phyloP scores from a whole-genome alignment of 164 flowering plant genomes.

The Brasenia schreberi region DNA sequence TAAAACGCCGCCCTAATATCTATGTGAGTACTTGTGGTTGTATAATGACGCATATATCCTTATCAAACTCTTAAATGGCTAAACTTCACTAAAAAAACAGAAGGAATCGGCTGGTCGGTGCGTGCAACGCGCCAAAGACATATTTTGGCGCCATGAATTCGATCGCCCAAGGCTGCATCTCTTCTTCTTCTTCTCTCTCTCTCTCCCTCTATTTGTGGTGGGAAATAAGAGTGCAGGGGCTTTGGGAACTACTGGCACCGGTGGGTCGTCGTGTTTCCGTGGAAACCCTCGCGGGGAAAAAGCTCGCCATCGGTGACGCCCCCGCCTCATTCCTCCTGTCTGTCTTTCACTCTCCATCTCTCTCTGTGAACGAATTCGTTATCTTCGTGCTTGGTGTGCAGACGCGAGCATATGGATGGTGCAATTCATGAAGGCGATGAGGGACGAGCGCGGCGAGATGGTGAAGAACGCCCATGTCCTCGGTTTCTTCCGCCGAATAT shows the following conservation, averaged over 20 bases:
- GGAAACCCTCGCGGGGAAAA: slow-evolving; percentile 86
- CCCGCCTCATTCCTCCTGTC: slow-evolving; percentile 1
- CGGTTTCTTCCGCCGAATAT: slow-evolving; percentile 87
- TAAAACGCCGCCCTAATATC: too few relatives aligned
- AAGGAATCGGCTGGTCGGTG: too few relatives aligned
- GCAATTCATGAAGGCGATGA: slow-evolving; percentile 97
- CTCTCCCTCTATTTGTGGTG: too few relatives aligned
- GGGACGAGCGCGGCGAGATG: slow-evolving; percentile 96
- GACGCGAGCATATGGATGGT: slow-evolving; percentile 99
- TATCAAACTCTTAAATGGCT: too few relatives aligned
- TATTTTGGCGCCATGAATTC: not conserved
- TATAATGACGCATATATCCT: too few relatives aligned
- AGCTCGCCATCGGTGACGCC: slow-evolving; percentile 66
- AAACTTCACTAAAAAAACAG: too few relatives aligned
- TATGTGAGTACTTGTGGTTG: too few relatives aligned
- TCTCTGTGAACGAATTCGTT: not conserved
- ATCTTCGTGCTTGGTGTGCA: slow-evolving; percentile 11
- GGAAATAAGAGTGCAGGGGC: slow-evolving; percentile 41
- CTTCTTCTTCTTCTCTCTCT: not conserved
- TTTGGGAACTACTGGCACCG: slow-evolving; percentile 96
- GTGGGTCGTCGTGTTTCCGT: slow-evolving; percentile 98
- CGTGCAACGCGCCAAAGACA: not conserved
- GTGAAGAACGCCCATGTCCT: slow-evolving; percentile 76
- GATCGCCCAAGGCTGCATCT: not conserved
- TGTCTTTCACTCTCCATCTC: not conserved